Evolutionary conservation across 768 basidiomycete species (phyloP).

Genomic region (Tulasnella sp.): DNA sequence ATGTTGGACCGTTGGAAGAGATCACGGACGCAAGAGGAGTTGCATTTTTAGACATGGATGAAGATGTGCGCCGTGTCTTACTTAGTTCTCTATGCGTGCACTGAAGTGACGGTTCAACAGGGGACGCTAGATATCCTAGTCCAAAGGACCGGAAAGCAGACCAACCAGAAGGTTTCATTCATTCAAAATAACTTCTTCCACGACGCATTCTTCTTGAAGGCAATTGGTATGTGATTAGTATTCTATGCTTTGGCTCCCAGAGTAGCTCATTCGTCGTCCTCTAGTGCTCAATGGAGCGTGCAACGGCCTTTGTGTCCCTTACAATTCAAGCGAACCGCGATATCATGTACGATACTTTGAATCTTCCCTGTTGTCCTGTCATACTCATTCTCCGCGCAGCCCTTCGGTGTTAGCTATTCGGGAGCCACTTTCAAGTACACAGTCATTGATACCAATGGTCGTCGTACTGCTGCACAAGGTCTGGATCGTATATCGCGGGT

Average conservation of each 20-base stretch:
- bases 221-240: slow-evolving; percentile 56
- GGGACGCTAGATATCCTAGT: slow-evolving; percentile 89
- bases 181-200: slow-evolving; percentile 97
- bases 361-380: not conserved
- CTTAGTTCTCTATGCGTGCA: not conserved
- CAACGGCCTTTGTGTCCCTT: slow-evolving; percentile 60
- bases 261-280: not conserved
- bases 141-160: slow-evolving; percentile 64
- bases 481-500: slow-evolving; percentile 15
- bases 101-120: slow-evolving; percentile 35
- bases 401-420: slow-evolving; percentile 88
- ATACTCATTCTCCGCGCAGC: slow-evolving; percentile 40
- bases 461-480: slow-evolving; percentile 86
- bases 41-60: slow-evolving; percentile 86
- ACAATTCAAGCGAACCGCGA: slow-evolving; percentile 45
- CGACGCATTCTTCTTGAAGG: slow-evolving; percentile 97
- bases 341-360: slow-evolving; percentile 58
- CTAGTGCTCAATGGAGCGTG: slow-evolving; percentile 92
- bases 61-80: slow-evolving; percentile 61
- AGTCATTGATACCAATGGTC: slow-evolving; percentile 82
- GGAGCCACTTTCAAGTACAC: slow-evolving; percentile 97
- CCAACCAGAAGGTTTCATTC: slow-evolving; percentile 46
- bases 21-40: slow-evolving; percentile 73
- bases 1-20: slow-evolving; percentile 51
- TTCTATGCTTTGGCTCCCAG: not conserved